A percentile compares a stretch with the other conserved stretches of the same genome.
Conservation (phyloP, 2,329 filamentous ascomycete species). For the Coniochaeta prunicola region DNA sequence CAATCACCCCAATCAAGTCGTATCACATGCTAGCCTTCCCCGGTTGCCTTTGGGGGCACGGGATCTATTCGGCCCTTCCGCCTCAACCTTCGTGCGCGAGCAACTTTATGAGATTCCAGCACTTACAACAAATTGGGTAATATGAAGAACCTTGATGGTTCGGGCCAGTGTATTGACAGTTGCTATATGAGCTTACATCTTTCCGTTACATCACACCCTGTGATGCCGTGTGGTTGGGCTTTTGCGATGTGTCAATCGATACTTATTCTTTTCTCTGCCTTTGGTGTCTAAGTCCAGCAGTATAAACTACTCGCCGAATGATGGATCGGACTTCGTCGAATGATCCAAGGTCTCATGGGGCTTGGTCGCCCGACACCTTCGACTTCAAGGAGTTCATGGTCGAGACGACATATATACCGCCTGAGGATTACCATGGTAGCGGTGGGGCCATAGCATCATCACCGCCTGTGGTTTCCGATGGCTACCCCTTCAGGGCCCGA, state of each 20-base stretch:
- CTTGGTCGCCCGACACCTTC: not conserved
- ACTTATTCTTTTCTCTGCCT: not conserved
- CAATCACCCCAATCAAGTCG: too few relatives aligned
- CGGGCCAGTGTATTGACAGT: not conserved
- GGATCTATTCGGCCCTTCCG: not conserved
- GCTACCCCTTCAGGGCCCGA: not conserved
- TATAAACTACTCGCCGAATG: not conserved
- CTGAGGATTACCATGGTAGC: not conserved
- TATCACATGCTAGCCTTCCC: too few relatives aligned
- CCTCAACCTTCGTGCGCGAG: not conserved
- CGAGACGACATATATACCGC: not conserved
- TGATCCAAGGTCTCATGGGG: not conserved
- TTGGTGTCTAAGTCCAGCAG: too few relatives aligned
- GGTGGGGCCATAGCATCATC: not conserved
- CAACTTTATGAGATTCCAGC: not conserved
- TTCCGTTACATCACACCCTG: not conserved
- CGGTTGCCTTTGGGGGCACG: not conserved
- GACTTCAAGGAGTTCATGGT: not conserved
- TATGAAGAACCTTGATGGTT: not conserved
- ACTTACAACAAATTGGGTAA: too few relatives aligned
- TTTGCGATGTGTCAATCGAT: not conserved
- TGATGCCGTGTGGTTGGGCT: not conserved
- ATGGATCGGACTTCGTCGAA: not conserved
- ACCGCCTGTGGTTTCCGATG: not conserved
- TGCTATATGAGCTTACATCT: not conserved